Base-by-base conservation (phyloP, 2,329 filamentous ascomycete genomes). In the Cladosporium sp. region DNA sequence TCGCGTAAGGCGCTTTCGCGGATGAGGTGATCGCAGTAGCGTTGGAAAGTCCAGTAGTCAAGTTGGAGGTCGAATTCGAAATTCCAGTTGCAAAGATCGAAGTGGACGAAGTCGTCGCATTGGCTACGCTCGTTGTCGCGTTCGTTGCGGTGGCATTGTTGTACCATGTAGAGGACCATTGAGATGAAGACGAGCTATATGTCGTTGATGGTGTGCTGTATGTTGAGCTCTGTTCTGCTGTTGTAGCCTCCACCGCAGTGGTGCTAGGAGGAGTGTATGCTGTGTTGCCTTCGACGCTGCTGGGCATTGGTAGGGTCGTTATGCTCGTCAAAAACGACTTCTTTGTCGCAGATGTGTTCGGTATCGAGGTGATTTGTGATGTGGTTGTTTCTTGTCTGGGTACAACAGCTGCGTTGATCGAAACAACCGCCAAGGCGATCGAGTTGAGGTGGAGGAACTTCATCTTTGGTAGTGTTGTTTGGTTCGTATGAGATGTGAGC, bases 341-440 rank as follows among this genome's bases (percentile, higher is more conserved):
- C 36, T 21, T 30, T 14, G 61, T 64, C n/a, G 61, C 34, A 15
- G 61, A 64, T 47, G 61, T 64, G 36, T 57, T 47, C 14, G 51
- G 51, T 44, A 64, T 18, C 14, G 61, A 47, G 24, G 59, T 41
- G 47, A 41, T 26, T 38, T 47, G 47, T 41, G 59, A 62, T 62
- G 61, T 44, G 18, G 61, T 44, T 21, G 51, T 28, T 21, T 64
- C 61, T 64, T 64, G 61, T 64, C 61, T 64, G 18, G 61, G 61
- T 8, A 64, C 26, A 21, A 64, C 61, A 44, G 61, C 61, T 34
- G 61, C 61, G 30, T 64, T 52, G 21, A 38, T 47, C 51, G 36
- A 57, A 18, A 24, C 51, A 14, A 34, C 36, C 51, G 61, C 61
- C 26, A 55, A 49, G 38, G 61, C 61, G 26, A 64, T 34, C 36